Base-by-base conservation (phyloP, 768 basidiomycete genomes). In the Cytidiella melzeri region DNA sequence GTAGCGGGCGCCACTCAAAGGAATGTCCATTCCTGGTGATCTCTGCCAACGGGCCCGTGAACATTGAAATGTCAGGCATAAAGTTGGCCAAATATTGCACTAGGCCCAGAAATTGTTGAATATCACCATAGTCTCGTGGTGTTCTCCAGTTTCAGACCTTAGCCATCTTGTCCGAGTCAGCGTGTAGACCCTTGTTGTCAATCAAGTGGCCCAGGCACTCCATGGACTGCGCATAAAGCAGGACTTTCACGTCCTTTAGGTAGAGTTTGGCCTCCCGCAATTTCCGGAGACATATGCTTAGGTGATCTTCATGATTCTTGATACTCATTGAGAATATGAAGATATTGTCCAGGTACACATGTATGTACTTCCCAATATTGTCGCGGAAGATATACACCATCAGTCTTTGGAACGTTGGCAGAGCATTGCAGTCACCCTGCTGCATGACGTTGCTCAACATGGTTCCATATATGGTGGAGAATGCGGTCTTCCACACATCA, bases 321-420 rank as follows among this genome's bases (percentile, higher is more conserved):
- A 71, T 52, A 0, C 64, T 55, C 12, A 67, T 50, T 0, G 66
- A 69, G 50, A 52, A 74, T 0, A 74, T 58, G 40, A 75, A 69
- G 3, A 75, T 65, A 53, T 76, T 69, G 48, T 77, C 73, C 1
- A 76, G n/a, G n/a, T n/a, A n/a, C n/a, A n/a, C n/a, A n/a, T n/a
- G n/a, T n/a, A n/a, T n/a, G n/a, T n/a, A n/a, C 54, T 47, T 21
- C 0, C 72, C 70, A 3, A 77, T 67, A 13, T 57, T 41, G 0
- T 71, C 63, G 1, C 61, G 50, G 41, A 77, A 73, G n/a, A 76
- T 63, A 1, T 49, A 24, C 0, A 62, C 73, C 68, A 76, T 74
- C 0, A 77, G 52, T 0, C 65, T 34, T 47, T 79, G 76, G 47
- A 74, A 79, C 0, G 73, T 79, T 0, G 71, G 60, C 0, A 70